Base-by-base conservation (phyloP, 768 basidiomycete species). In the Xerocomus potaroensis region DNA sequence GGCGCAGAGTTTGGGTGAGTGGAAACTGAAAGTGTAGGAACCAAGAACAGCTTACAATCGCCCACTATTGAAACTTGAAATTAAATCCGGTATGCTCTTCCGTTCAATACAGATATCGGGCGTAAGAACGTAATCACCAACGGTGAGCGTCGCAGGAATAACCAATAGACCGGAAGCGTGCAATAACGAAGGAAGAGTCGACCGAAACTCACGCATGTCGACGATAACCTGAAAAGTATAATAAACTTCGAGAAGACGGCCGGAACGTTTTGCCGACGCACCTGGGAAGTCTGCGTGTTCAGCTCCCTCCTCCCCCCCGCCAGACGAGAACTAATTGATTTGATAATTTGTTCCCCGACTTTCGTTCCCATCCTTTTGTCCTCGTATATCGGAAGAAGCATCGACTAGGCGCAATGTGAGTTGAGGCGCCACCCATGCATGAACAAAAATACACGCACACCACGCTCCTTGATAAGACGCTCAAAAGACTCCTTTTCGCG, bases 21-120 rank as follows among this genome's bases (percentile, higher is more conserved):
- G 8, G 8, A 8, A n/a, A 32, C 14, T 4, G n/a, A 15, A 9
- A n/a, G 2, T 23, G 8, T 8, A 32, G 14, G 4, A 14, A 32
- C 3, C 8, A 41, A 19, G n/a, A n/a, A 29, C 24, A 19, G 77
- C 91, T 71, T 55, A 96, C 96, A 99, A 66, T 45, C 96, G 75
- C 14, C 95, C 95, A 58, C 84, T 95, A 47, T 86, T 92, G 64
- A 98, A 95, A 72, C 91, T 94, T 14, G 84, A 79, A n/a, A 93
- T 78, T 42, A 99, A 60, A 72, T 99, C 96, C 0, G 93, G 76
- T 41, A 98, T 73, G 55, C 94, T 94, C 71, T 99, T 99, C 47
- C 95, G 75, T 68, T 99, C 96, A 3, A 99, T 87, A 52, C 91
- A 94, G 52, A 98, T 94, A 50, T 95, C 91, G 0, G 95, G 96